Evolutionary conservation across 352 stramenopile genomes (phyloP).

Genomic region (Globisporangium iwayamae): DNA sequence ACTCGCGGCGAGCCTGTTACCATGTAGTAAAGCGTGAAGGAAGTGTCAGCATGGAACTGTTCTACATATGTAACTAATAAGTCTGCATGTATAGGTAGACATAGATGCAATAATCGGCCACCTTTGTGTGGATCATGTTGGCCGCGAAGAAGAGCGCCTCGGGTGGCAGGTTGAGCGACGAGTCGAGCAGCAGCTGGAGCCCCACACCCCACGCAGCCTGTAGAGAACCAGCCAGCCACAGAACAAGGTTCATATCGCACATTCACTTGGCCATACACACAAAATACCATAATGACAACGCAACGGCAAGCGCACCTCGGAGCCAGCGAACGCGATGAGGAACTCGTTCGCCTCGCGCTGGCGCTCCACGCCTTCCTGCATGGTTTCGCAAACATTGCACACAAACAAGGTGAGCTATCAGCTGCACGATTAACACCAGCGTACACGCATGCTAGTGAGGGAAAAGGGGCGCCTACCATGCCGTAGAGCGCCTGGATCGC

Average conservation of each 20-base stretch:
- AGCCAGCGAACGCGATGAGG: constrained; percentile 47
- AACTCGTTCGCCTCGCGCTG: constrained; percentile 74
- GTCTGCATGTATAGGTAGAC: background rate
- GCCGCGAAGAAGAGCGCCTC: constrained; percentile 72
- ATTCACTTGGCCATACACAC: background rate
- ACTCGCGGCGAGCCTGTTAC: constrained; percentile 49
- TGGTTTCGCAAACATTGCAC: background rate
- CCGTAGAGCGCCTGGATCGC: constrained; percentile 62
- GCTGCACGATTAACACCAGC: background rate
- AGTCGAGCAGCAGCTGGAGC: constrained; percentile 48
- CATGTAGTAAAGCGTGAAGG: background rate
- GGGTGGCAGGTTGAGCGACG: constrained; percentile 34
- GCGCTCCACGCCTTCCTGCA: constrained; percentile 49
- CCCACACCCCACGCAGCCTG: constrained; percentile 46
- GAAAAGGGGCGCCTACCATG: constrained; percentile 33
- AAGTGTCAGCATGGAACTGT: no score
- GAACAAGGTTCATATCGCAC: background rate
- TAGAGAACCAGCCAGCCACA: background rate
- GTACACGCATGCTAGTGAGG: background rate
- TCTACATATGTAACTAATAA: no score
- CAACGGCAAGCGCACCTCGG: constrained; percentile 25
- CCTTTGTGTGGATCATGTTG: constrained; percentile 74
- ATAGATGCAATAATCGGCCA: constrained; percentile 8
- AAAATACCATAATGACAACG: background rate
- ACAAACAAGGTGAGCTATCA: background rate